Evolutionary conservation across 1,284 basidiomycete species (phyloP).

Genomic region (Ustilago lituana): DNA sequence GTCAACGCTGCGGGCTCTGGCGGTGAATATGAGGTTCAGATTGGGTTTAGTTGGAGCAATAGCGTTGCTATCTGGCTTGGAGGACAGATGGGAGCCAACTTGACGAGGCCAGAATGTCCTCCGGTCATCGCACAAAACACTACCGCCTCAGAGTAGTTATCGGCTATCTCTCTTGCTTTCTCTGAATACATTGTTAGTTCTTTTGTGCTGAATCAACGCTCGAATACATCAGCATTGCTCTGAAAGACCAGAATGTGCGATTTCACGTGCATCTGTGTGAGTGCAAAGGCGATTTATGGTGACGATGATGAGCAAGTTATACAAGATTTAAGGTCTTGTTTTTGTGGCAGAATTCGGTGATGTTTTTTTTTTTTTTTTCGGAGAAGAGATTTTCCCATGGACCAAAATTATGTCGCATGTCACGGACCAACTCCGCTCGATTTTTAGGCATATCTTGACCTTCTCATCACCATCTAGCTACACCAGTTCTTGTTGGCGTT

Average conservation of each 20-base stretch:
- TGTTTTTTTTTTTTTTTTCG: neutral
- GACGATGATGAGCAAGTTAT: too few species aligned
- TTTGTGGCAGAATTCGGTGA: neutral
- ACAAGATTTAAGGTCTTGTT: neutral
- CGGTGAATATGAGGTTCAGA: conserved; percentile 82
- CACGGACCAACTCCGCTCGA: conserved; percentile 9
- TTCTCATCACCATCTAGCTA: neutral
- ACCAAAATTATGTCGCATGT: neutral
- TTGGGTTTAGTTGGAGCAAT: conserved; percentile 62
- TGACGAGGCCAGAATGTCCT: conserved; percentile 40
- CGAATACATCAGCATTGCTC: too few species aligned
- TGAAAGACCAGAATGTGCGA: too few species aligned
- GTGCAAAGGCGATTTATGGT: too few species aligned
- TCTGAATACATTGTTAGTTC: too few species aligned
- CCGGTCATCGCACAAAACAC: conserved; percentile 21
- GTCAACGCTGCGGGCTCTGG: conserved; percentile 79
- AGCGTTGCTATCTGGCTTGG: conserved; percentile 46
- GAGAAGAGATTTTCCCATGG: too few species aligned
- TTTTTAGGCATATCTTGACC: too few species aligned
- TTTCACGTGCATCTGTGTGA: too few species aligned
- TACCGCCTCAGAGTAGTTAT: conserved; percentile 14
- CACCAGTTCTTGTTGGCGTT: neutral
- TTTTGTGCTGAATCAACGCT: too few species aligned
- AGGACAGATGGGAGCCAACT: conserved; percentile 41
- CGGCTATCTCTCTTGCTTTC: too few species aligned